Conservation (phyloP, 225 moss, liverwort and hornwort species). For the Rhytidiadelphus loreus region DNA sequence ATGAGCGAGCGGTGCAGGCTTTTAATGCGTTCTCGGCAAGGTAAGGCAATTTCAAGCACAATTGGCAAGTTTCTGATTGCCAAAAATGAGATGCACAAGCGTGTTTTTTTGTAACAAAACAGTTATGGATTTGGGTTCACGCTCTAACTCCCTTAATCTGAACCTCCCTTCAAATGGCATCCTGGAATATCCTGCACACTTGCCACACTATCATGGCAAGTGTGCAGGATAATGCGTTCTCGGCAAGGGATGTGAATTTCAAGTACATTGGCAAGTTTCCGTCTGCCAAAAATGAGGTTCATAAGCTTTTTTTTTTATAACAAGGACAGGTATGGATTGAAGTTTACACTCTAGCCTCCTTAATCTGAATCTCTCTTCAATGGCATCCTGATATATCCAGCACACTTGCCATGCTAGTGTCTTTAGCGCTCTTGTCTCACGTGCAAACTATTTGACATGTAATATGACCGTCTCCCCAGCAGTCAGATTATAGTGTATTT, state of each 20-base stretch:
- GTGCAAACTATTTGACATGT: neutral
- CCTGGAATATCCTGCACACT: neutral
- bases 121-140: neutral
- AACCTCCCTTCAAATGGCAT: neutral
- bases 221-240: conserved; percentile 6
- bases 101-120: neutral
- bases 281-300: neutral
- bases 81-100: neutral
- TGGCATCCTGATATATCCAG: neutral
- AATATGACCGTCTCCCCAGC: no score
- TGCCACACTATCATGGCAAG: neutral
- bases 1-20: conserved; percentile 12
- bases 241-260: neutral
- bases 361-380: neutral
- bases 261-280: neutral
- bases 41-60: neutral
- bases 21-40: conserved; percentile 27
- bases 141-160: neutral
- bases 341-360: neutral
- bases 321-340: neutral
- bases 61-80: neutral
- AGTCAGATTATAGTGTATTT: neutral
- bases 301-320: neutral
- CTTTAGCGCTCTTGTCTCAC: neutral
- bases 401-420: neutral